Evolutionary conservation across 2,329 filamentous ascomycete species (phyloP).

Genomic region (Ophiostoma himal-ulmi): DNA sequence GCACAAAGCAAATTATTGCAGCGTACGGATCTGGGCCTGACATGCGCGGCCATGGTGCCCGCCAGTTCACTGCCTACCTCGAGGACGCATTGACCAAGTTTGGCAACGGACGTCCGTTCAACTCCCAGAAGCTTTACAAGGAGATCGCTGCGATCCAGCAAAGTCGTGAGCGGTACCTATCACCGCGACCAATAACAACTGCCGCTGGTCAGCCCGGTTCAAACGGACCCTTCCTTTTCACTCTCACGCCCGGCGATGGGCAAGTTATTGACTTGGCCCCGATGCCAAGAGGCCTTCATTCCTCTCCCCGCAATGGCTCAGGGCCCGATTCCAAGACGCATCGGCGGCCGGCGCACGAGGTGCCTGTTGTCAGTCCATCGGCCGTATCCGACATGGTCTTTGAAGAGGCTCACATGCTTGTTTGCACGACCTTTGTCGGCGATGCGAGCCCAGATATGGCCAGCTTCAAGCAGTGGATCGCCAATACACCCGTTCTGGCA

Average conservation of each 20-base stretch:
- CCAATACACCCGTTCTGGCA: slow-evolving; percentile 50
- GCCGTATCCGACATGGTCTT: slow-evolving; percentile 52
- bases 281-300: slow-evolving; percentile 33
- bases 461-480: slow-evolving; percentile 61
- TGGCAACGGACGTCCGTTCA: slow-evolving; percentile 49
- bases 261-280: slow-evolving; percentile 51
- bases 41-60: slow-evolving; percentile 40
- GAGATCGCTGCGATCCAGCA: slow-evolving; percentile 46
- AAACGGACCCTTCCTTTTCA: slow-evolving; percentile 47
- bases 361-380: slow-evolving; percentile 43
- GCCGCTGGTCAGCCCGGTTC: background rate
- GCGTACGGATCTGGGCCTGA: slow-evolving; percentile 51
- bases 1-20: slow-evolving; percentile 57
- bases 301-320: slow-evolving; percentile 27
- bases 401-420: slow-evolving; percentile 57
- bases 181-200: background rate
- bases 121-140: slow-evolving; percentile 50
- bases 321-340: slow-evolving; percentile 12
- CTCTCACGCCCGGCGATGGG: slow-evolving; percentile 48
- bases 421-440: slow-evolving; percentile 61
- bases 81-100: slow-evolving; percentile 51
- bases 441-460: slow-evolving; percentile 61
- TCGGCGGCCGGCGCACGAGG: slow-evolving; percentile 32
- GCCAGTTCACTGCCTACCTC: slow-evolving; percentile 54
- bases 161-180: slow-evolving; percentile 34